Evolutionary conservation across 257 asterid genomes (phyloP), one percentile per base, ranked within the genome.

Genomic region (Primulina huaijiensis): DNA sequence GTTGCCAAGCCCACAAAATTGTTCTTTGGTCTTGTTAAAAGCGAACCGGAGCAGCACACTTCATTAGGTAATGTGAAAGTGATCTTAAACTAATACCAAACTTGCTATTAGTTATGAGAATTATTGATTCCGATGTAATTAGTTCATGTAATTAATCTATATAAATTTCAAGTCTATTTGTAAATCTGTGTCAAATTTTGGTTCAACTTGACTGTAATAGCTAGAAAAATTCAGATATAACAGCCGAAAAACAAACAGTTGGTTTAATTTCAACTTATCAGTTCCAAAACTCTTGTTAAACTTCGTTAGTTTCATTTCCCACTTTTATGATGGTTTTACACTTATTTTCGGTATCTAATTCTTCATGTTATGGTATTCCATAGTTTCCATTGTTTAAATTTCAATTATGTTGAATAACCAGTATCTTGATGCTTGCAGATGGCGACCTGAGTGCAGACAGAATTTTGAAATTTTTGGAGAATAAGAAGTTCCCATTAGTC

Each of bases 11-110:
- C 82, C 33, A 30, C 82, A 23, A 78, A 71, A 43, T 68, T 79
- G 33, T 86, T 84, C 84, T 81, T 94, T 70, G 97, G 95, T 73
- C 95, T 94, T 65, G 92, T 84, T 77, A 91, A 91, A 83, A 81
- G 74, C 20, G 97, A 89, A 77, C 92, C 95, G n/a, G 96, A 94
- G 86, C 86, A 80, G 30, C 83, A 81, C 82, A 82, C 89, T 11
- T 78, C 86, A 59, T 84, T 82, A 65, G 96, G 99, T 94, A 81
- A 76, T 62, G 35, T 21, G 38, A 31, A 19, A 17, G 27, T 3
- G 11, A n/a, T 19, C 30, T 59, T n/a, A 5, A 23, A 17, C 25
- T 16, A 46, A 46, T 31, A 34, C 7, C 38, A 56, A 19, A 46
- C 27, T 19, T 20, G 63, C 25, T 10, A 61, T 16, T 4, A 60